Evolutionary conservation across 805 yeast species (phyloP).

Genomic region (Ogataea methanolica): DNA sequence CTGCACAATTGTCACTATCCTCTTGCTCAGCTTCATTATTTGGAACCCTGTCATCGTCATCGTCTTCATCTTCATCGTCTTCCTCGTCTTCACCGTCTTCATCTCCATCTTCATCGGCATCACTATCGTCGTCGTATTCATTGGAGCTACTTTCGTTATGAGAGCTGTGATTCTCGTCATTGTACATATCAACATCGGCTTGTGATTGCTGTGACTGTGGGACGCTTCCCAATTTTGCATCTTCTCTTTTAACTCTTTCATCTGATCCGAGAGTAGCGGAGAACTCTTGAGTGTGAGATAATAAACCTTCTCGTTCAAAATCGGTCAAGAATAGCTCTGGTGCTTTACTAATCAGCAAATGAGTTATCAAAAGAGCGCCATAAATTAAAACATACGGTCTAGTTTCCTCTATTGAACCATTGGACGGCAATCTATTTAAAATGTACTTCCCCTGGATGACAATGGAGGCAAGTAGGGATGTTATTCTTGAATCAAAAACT

Average conservation of each 20-base stretch:
- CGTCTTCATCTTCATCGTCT: slow-evolving; percentile 16
- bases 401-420: slow-evolving; percentile 9
- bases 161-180: background rate
- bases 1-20: slow-evolving; percentile 10
- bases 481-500: slow-evolving; percentile 34
- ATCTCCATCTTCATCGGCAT: slow-evolving; percentile 13
- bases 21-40: slow-evolving; percentile 27
- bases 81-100: slow-evolving; percentile 17
- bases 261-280: slow-evolving; percentile 21
- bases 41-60: slow-evolving; percentile 8
- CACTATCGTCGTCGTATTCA: slow-evolving; percentile 10
- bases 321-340: slow-evolving; percentile 40
- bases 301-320: slow-evolving; percentile 71
- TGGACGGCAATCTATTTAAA: slow-evolving; percentile 14
- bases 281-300: slow-evolving; percentile 42
- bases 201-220: background rate
- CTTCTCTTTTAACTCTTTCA: slow-evolving; percentile 9
- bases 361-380: slow-evolving; percentile 48
- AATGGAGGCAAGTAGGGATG: slow-evolving; percentile 53
- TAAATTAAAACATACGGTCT: slow-evolving; percentile 40
- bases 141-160: background rate
- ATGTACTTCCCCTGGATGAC: slow-evolving; percentile 47
- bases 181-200: slow-evolving; percentile 4
- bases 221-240: background rate
- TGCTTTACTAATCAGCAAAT: slow-evolving; percentile 38